Evolutionary conservation across 139 green algal species (phyloP).

Genomic region (Astrephomene gubernaculifera): DNA sequence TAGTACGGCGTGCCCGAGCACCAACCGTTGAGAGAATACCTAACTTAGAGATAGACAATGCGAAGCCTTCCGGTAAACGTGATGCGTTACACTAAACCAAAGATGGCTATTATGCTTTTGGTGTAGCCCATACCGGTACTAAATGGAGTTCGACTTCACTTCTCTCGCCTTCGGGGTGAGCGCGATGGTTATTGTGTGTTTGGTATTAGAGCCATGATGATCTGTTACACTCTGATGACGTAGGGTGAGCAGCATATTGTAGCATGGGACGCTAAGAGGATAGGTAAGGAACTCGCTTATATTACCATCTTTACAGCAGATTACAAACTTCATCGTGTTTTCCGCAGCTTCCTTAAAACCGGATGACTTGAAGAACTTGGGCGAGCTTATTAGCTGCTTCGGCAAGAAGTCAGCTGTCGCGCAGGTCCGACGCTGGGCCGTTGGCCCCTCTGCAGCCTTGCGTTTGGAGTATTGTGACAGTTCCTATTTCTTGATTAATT

Average conservation of each 20-base stretch:
- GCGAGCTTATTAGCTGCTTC: constrained; percentile 42
- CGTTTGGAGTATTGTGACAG: no score
- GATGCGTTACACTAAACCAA: no score
- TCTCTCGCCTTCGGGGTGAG: constrained; percentile 39
- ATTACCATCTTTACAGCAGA: neutral
- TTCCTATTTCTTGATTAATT: no score
- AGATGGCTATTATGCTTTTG: neutral
- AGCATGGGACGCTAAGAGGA: constrained; percentile 18
- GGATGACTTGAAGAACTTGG: constrained; percentile 20
- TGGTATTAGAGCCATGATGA: no score
- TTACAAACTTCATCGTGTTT: neutral
- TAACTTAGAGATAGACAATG: no score
- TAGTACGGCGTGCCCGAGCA: no score
- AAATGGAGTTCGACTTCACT: constrained; percentile 42
- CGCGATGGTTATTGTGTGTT: no score
- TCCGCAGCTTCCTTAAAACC: constrained; percentile 31
- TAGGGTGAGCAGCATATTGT: constrained; percentile 36
- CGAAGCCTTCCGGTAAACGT: no score
- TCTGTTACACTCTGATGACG: no score
- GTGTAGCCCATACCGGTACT: neutral
- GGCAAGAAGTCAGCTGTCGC: constrained; percentile 51
- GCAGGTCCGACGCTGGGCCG: constrained; percentile 34
- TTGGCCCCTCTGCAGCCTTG: no score
- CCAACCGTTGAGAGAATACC: no score
- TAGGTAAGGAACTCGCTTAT: neutral